These are phyloP conservation scores for Xylaria sp. DNA, from an alignment of 2,329 filamentous ascomycete species.

Conservation along the genomic window DNA sequence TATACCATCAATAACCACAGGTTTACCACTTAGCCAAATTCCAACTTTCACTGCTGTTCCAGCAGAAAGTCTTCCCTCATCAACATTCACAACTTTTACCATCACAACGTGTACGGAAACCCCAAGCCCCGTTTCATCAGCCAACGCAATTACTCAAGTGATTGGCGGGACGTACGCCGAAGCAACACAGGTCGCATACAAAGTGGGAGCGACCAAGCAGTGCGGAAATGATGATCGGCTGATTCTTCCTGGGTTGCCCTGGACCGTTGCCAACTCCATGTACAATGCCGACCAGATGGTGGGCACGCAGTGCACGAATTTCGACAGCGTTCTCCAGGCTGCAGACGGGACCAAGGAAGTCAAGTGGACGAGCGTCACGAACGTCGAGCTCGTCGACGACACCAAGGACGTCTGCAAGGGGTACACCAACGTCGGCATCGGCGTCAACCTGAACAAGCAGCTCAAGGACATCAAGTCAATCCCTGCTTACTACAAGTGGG, in stretches of 20 bases:
- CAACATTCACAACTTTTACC: slow-evolving; percentile 21
- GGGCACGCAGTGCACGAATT: slow-evolving; percentile 37
- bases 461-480: slow-evolving; percentile 36
- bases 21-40: slow-evolving; percentile 21
- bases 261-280: slow-evolving; percentile 40
- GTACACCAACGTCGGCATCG: slow-evolving; percentile 36
- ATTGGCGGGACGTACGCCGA: slow-evolving; percentile 9
- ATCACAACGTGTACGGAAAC: slow-evolving; percentile 13
- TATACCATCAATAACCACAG: slow-evolving; percentile 16
- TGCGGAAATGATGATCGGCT: slow-evolving; percentile 35
- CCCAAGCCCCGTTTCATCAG: not conserved
- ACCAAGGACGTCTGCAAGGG: slow-evolving; percentile 38
- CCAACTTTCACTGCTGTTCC: slow-evolving; percentile 15
- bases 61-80: slow-evolving; percentile 12
- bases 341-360: slow-evolving; percentile 29
- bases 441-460: slow-evolving; percentile 31
- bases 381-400: slow-evolving; percentile 24
- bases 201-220: slow-evolving; percentile 27
- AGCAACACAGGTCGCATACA: slow-evolving; percentile 27
- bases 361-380: slow-evolving; percentile 32
- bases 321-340: slow-evolving; percentile 24
- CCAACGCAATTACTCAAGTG: slow-evolving; percentile 6
- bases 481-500: slow-evolving; percentile 35
- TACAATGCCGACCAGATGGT: slow-evolving; percentile 37
- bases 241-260: slow-evolving; percentile 33